Evolutionary conservation across 2,329 filamentous ascomycete species (phyloP), one percentile per base, ranked within the genome.

Genomic region (Penicillium vulpinum): DNA sequence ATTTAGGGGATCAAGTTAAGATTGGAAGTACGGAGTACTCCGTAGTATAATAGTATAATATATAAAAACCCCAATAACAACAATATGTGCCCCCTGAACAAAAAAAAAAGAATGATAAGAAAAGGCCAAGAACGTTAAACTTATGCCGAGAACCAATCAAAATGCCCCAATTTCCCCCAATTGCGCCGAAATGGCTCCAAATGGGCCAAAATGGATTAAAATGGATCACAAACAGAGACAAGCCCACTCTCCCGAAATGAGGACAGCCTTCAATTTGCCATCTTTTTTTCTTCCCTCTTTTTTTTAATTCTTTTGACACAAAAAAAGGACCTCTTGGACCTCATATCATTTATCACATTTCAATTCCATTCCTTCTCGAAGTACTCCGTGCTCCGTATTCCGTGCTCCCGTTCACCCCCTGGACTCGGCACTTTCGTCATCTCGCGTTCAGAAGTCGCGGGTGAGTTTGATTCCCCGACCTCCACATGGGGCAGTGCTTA

Each of bases 371-470:
- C 21, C 39, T 56, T 50, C 24, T 38, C 24, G 31, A 54, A 41
- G 18, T 50, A 16, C 22, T 39, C n/a, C n/a, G n/a, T n/a, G n/a
- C n/a, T n/a, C n/a, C n/a, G n/a, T n/a, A n/a, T n/a, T n/a, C n/a
- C n/a, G n/a, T n/a, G n/a, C n/a, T n/a, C n/a, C n/a, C n/a, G n/a
- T n/a, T 24, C 18, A 56, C 40, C 53, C 53, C 54, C 52, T 56
- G 46, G 46, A 51, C 7, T 54, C 52, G 52, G 52, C 36, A 40
- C 46, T 36, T 54, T 54, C 52, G 52, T 55, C 52, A 55, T 55
- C 21, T 49, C 38, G 52, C 53, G 31, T 48, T 15, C 22, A 26
- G 9, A 46, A n/a, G 41, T 53, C 33, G 40, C 47, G 47, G 18
- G 46, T 29, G 6, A 24, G 38, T 18, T 41, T 44, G 24, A 46